Conservation (phyloP, 108 stramenopile genomes). For the Skeletonema potamos region DNA sequence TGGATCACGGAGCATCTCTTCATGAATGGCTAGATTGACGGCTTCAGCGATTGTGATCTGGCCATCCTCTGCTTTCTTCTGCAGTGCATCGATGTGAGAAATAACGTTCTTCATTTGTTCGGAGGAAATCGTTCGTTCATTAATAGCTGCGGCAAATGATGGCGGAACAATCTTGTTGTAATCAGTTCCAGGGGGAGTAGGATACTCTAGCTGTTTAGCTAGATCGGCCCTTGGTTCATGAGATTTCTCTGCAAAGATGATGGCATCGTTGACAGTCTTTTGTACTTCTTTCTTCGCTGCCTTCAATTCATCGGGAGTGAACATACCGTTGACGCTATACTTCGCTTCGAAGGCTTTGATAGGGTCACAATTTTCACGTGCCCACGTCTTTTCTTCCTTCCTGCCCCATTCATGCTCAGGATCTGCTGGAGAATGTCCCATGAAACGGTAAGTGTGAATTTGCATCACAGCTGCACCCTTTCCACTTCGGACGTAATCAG, state of each 20-base stretch:
- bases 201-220: conserved; percentile 62
- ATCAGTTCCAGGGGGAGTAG: conserved; percentile 55
- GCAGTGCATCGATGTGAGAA: conserved; percentile 27
- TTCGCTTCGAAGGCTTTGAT: conserved; percentile 54
- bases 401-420: conserved; percentile 71
- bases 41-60: conserved; percentile 65
- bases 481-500: conserved; percentile 54
- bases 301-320: conserved; percentile 31
- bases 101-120: conserved; percentile 18
- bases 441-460: conserved; percentile 71
- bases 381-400: conserved; percentile 70
- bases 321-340: background rate
- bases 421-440: conserved; percentile 73
- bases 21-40: conserved; percentile 69
- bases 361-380: conserved; percentile 57
- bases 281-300: conserved; percentile 30
- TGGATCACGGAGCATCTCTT: conserved; percentile 69
- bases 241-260: conserved; percentile 51
- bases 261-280: conserved; percentile 42
- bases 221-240: conserved; percentile 45
- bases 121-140: conserved; percentile 26
- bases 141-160: conserved; percentile 23
- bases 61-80: conserved; percentile 35
- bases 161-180: conserved; percentile 54
- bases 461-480: conserved; percentile 66